Conservation (phyloP, 495 filamentous ascomycete species). For the Penicillium arizonense region DNA sequence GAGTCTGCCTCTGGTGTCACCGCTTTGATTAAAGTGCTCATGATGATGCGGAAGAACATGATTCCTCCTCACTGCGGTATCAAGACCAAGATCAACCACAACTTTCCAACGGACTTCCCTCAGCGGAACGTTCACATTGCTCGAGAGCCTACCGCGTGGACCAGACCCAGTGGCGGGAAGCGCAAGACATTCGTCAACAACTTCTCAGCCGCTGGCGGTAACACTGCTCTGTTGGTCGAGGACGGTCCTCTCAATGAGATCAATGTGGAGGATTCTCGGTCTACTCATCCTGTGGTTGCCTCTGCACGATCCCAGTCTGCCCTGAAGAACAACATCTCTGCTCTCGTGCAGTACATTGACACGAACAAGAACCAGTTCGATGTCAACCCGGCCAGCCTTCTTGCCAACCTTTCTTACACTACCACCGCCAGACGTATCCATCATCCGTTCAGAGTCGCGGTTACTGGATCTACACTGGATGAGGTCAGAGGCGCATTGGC, state of each 20-base stretch:
- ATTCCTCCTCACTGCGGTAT: conserved; percentile 90
- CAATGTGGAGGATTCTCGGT: conserved; percentile 51
- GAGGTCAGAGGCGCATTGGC: conserved; percentile 29
- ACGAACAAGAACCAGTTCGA: conserved; percentile 43
- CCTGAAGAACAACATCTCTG: conserved; percentile 53
- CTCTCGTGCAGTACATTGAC: conserved; percentile 50
- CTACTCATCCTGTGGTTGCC: conserved; percentile 48
- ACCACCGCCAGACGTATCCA: conserved; percentile 85
- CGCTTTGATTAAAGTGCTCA: conserved; percentile 75
- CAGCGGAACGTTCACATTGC: conserved; percentile 77
- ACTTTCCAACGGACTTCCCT: conserved; percentile 71
- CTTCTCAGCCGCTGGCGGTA: conserved; percentile 61
- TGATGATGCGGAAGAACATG: conserved; percentile 82
- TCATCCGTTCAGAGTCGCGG: conserved; percentile 68
- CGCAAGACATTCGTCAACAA: conserved; percentile 69
- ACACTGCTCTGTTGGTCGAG: conserved; percentile 53
- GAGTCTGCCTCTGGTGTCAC: conserved; percentile 86
- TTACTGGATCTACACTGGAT: conserved; percentile 46
- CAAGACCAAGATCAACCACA: conserved; percentile 78
- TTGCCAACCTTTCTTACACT: conserved; percentile 65
- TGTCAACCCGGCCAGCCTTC: conserved; percentile 36
- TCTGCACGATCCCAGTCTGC: conserved; percentile 54
- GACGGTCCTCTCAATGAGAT: conserved; percentile 45
- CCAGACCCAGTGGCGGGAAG: conserved; percentile 57
- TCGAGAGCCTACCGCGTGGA: conserved; percentile 57